Evolutionary conservation across 108 stramenopile species (phyloP), one percentile per base, ranked within the genome.

Genomic region (Mayamaea pseudoterrestris): DNA sequence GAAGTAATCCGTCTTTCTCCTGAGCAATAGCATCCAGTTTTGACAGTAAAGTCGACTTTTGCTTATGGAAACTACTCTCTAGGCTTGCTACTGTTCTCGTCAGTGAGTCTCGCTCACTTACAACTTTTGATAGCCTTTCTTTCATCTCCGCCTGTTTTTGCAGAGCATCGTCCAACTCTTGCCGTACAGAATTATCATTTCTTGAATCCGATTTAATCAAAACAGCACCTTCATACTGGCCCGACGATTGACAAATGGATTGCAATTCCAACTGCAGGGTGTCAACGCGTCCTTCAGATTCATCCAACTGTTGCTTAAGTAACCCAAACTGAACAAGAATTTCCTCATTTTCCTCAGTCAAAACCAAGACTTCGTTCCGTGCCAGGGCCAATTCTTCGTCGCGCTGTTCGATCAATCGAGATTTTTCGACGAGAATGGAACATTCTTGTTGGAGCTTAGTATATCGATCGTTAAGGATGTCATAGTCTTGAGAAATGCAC

Each of bases 291-390:
- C 55, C 64, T 59, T 73, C 71, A 21, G 53, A 47, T 27, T 47
- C 50, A 47, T 74, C 53, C 59, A 79, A 70, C 35, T 75, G 55
- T 50, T 85, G 70, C 35, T 80, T 80, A 46, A 80, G 49, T 35
- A 85, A 37, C 1, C 78, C 83, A 46, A 85, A 71, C 41, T 85
- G 83, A 17, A 85, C 78, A 36, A 85, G 68, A 57, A 85, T 65
- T 41, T 85, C 78, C 55, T 85, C 83, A 30, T 74, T 80, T 28
- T 85, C 83, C 26, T 64, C 58, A 30, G 77, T 70, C 24, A 80
- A 58, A 41, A 56, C 42, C 7, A 74, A 60, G 16, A 59, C 41
- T 34, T 80, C 82, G 12, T 63, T 50, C 12, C 31, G 23, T 12
- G 41, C 41, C 27, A 42, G 12, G 3, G 27, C 30, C 5, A 50